Evolutionary conservation across 169 alveolate species (phyloP).

Genomic region (Perkinsus marinus): DNA sequence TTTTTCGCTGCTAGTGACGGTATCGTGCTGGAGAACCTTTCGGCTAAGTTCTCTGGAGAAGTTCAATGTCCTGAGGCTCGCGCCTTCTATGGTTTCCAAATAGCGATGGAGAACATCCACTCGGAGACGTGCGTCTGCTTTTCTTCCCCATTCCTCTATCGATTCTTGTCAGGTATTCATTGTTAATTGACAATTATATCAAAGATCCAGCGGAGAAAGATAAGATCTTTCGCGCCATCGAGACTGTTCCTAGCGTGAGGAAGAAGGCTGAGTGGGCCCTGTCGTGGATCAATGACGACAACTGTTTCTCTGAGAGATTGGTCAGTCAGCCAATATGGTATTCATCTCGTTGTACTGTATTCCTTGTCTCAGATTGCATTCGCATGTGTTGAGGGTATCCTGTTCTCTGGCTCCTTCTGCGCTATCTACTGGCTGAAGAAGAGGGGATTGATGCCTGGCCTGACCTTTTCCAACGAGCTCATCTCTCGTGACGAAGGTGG

Average conservation of each 20-base stretch:
- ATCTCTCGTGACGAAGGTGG: constrained; percentile 91
- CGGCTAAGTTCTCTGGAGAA: constrained; percentile 80
- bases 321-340: constrained; percentile 20
- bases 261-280: constrained; percentile 93
- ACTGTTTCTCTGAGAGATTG: constrained; percentile 87
- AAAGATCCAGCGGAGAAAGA: constrained; percentile 77
- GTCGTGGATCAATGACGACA: constrained; percentile 83
- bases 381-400: constrained; percentile 92
- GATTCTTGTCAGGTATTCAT: not conserved
- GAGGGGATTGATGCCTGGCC: constrained; percentile 89
- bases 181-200: not conserved
- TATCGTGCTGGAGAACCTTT: constrained; percentile 92
- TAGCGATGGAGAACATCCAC: constrained; percentile 57
- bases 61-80: constrained; percentile 91
- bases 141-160: too few species aligned
- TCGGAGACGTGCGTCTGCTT: too few species aligned
- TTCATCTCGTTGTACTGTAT: too few species aligned
- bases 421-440: constrained; percentile 97
- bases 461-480: constrained; percentile 87
- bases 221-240: constrained; percentile 81
- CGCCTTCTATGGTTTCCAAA: constrained; percentile 91
- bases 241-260: constrained; percentile 78
- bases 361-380: constrained; percentile 47
- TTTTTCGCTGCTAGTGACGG: constrained; percentile 72
- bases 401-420: constrained; percentile 90